Evolutionary conservation across 192 early-diverging fungal genomes (phyloP), one percentile per base, ranked within the genome.

Genomic region (Dimargaris cristalligena): DNA sequence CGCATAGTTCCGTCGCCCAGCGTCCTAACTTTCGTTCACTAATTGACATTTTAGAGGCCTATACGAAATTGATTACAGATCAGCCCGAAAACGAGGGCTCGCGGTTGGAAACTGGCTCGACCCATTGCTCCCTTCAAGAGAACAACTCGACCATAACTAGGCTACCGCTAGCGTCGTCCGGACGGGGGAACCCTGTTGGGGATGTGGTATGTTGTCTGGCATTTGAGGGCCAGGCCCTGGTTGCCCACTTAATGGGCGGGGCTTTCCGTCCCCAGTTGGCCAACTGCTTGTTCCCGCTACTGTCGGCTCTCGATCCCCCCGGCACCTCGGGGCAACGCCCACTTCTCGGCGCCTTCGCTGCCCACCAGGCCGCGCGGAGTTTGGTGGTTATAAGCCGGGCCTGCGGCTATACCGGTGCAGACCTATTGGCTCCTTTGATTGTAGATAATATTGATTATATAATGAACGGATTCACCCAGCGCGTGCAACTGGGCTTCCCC

Each of bases 391-490:
- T 34, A 1, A 23, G 30, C 26, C 16, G 14, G 31, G 31, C 29
- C 4, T 56, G 54, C 34, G 54, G 54, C 30, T 56, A 56, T 29
- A 16, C 38, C 16, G 38, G 38, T 6, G n/a, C n/a, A n/a, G n/a
- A 18, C 22, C 16, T 28, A 2, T 9, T 33, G 16, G 54, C 31
- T 23, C 16, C 10, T 2, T 33, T 56, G 3, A 33, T 56, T 29
- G 32, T 16, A 1, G 54, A 56, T 29, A 56, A 56, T 23, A 23
- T 56, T 28, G 54, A 56, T 33, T 56, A 56, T 23, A 11, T 56
- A 14, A 56, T 56, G 54, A 9, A 56, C 54, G 32, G 54, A 3
- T 56, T 56, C 23, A 34, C 54, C 31, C 31, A 33, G 18, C 54
- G 54, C 4, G 13, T 56, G 29, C 54, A 56, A 14, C 54, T 56